Base-by-base conservation (phyloP, 768 basidiomycete genomes). In the Omphalotus guepiniiformis region DNA sequence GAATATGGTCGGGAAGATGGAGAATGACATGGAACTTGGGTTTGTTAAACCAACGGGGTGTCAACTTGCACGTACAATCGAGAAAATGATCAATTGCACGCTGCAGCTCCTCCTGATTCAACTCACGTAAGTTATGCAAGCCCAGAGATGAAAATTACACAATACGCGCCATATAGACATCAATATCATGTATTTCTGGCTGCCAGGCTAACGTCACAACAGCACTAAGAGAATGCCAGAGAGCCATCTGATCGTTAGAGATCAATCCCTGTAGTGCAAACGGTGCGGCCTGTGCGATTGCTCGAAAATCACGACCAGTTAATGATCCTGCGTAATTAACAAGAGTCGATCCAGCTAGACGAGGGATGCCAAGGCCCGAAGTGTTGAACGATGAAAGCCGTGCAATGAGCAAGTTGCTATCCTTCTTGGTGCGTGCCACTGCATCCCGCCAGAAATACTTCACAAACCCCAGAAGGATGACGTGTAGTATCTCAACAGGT, bases 11-110 rank as follows among this genome's bases (percentile, higher is more conserved):
- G 7, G 51, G 50, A 0, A 63, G 50, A 39, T 64, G 63, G 8
- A 55, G 32, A 12, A 63, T 40, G 12, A 63, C 35, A 38, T 64
- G 63, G 43, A 63, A 60, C 40, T 64, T 62, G 0, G 42, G 42
- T 19, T 43, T 43, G 21, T 43, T 43, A 19, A 43, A 43, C 42
- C 42, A 43, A 6, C 42, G 53, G 55, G 26, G 16, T 11, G 39
- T 60, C 63, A 51, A 63, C 1, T 50, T 37, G 3, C 55, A 53
- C 1, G 58, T 51, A 11, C 52, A 50, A 9, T 37, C 43, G 0
- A 64, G 48, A 19, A 63, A 60, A 18, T 57, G 21, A 8, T 48
- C 15, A 35, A 62, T 57, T 8, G 39, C 51, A 2, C 40, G 34
- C 26, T 52, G 26, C 3, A 59, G 52, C 8, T 12, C 12, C 0